Evolutionary conservation across 345 rosid species (phyloP).

Genomic region (Rhizophora mangle): DNA sequence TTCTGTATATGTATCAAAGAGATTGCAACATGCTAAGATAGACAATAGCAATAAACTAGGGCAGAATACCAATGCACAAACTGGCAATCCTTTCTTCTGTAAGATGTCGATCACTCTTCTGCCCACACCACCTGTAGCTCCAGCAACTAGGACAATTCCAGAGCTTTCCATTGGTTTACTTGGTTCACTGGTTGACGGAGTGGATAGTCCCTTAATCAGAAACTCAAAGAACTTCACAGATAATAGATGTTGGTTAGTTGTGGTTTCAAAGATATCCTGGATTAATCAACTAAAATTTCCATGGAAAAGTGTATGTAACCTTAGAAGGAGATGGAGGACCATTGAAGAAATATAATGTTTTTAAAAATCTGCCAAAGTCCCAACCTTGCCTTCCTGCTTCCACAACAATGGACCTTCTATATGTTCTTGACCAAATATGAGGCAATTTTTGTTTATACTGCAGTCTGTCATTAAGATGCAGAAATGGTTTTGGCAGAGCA

Average conservation of each 20-base stretch:
- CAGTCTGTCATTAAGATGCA: conserved; percentile 50
- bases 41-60: background rate
- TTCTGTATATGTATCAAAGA: background rate
- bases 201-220: conserved; percentile 54
- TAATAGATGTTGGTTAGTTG: conserved; percentile 21
- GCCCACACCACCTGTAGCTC: conserved; percentile 98
- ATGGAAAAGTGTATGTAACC: conserved; percentile 35
- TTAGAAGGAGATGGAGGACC: conserved; percentile 80
- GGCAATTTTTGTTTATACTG: conserved; percentile 27
- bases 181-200: conserved; percentile 45
- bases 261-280: conserved; percentile 1
- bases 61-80: conserved; percentile 62
- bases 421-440: conserved; percentile 25
- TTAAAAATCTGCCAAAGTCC: conserved; percentile 88
- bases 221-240: conserved; percentile 60
- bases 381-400: conserved; percentile 60
- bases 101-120: conserved; percentile 72
- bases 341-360: conserved; percentile 77
- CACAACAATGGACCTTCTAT: conserved; percentile 34
- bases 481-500: conserved; percentile 71
- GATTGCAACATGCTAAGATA: background rate
- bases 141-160: conserved; percentile 68
- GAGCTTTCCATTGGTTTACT: conserved; percentile 48
- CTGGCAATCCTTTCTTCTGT: conserved; percentile 61
- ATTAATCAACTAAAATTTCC: background rate